Evolutionary conservation across 2,329 filamentous ascomycete genomes (phyloP).

Genomic region (Macroventuria anomochaeta): DNA sequence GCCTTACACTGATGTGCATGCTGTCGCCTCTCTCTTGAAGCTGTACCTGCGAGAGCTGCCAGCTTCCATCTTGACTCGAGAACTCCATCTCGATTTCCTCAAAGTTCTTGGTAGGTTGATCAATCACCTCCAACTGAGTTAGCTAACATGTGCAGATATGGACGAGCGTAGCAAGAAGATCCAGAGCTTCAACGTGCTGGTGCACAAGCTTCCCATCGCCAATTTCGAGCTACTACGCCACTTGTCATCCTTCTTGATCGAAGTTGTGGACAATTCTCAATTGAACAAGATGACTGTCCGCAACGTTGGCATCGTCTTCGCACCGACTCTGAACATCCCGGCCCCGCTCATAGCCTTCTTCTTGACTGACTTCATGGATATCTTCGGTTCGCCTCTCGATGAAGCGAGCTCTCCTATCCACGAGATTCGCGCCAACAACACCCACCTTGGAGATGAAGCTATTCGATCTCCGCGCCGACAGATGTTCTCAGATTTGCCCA

Average conservation of each 20-base stretch:
- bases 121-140: too few species aligned
- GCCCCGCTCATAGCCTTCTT: slow-evolving; percentile 94
- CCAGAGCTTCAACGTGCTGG: slow-evolving; percentile 74
- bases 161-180: slow-evolving; percentile 78
- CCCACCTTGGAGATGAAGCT: slow-evolving; percentile 60
- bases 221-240: slow-evolving; percentile 85
- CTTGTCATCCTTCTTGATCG: slow-evolving; percentile 85
- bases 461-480: slow-evolving; percentile 69
- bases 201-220: slow-evolving; percentile 77
- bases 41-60: slow-evolving; percentile 92
- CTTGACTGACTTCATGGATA: slow-evolving; percentile 84
- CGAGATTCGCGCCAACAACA: slow-evolving; percentile 53
- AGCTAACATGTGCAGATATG: slow-evolving; percentile 64
- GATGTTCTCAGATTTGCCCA: slow-evolving; percentile 71
- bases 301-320: slow-evolving; percentile 97
- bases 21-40: slow-evolving; percentile 92
- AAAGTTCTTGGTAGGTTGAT: slow-evolving; percentile 68
- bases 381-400: slow-evolving; percentile 78
- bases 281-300: slow-evolving; percentile 98
- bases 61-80: slow-evolving; percentile 86
- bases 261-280: slow-evolving; percentile 87
- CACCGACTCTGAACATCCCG: slow-evolving; percentile 94
- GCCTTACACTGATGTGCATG: slow-evolving; percentile 93
- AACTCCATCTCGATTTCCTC: slow-evolving; percentile 88
- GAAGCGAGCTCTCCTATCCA: slow-evolving; percentile 54